A percentile compares a stretch with the other conserved stretches of the same genome.
Conservation (phyloP, 2,329 filamentous ascomycete genomes). For the Sarocladium kiliense region DNA sequence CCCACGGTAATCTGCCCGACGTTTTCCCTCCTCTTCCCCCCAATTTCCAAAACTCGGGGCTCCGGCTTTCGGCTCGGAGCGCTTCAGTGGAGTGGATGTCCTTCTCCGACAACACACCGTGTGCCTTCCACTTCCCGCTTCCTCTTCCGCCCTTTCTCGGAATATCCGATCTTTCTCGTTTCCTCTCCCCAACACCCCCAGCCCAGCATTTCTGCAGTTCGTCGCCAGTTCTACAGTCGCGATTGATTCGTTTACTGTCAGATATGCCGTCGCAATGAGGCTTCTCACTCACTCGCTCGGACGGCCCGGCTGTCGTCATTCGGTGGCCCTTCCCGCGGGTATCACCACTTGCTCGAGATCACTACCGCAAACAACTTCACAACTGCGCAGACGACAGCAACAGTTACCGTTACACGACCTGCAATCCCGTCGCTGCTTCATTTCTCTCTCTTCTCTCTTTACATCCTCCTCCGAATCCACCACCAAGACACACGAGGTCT, state of each 20-base stretch:
- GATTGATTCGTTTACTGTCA: no score
- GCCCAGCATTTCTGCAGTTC: not conserved
- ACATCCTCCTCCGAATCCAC: not conserved
- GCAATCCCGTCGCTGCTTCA: not conserved
- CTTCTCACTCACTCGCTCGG: not conserved
- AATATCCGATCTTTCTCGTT: not conserved
- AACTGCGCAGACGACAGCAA: not conserved
- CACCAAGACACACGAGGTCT: constrained; percentile 30
- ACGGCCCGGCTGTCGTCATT: not conserved
- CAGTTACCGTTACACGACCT: not conserved
- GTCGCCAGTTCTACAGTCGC: no score
- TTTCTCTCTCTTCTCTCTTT: not conserved
- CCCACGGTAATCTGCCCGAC: not conserved
- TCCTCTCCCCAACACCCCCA: not conserved
- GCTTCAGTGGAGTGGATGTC: constrained; percentile 1
- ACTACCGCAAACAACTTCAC: not conserved
- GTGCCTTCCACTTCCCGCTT: not conserved
- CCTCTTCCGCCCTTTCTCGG: not conserved
- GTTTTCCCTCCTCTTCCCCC: no score
- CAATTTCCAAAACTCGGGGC: not conserved
- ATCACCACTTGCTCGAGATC: not conserved
- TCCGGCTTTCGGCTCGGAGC: constrained; percentile 9
- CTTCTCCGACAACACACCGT: constrained; percentile 5
- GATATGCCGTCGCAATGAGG: not conserved
- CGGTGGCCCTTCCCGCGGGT: constrained; percentile 2